phyloP scores from a whole-genome alignment of 805 yeast species.

The Hanseniaspora mollemarum region DNA sequence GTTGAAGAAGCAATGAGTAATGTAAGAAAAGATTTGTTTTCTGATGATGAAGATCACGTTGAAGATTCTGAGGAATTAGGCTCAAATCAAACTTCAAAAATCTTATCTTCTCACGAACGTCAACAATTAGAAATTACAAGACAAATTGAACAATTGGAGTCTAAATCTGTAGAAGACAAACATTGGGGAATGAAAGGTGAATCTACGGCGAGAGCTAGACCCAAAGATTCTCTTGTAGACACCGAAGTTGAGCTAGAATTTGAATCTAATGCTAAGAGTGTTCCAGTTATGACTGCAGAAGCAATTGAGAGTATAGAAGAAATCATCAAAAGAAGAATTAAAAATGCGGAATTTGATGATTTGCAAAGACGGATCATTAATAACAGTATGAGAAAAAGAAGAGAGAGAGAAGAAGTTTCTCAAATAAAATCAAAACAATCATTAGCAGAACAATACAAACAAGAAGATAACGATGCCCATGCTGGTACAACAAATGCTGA shows the following conservation, averaged over 20 bases:
- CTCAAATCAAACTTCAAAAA: constrained; percentile 19
- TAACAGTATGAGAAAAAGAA: constrained; percentile 52
- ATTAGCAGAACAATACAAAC: constrained; percentile 73
- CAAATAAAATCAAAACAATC: constrained; percentile 80
- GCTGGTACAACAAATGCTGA: constrained; percentile 28
- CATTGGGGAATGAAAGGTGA: constrained; percentile 95
- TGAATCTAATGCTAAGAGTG: constrained; percentile 89
- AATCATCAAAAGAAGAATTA: constrained; percentile 70
- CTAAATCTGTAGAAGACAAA: constrained; percentile 80
- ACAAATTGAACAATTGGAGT: constrained; percentile 70
- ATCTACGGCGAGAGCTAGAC: constrained; percentile 68
- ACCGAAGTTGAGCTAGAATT: constrained; percentile 61
- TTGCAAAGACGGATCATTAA: constrained; percentile 60
- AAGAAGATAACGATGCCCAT: constrained; percentile 61
- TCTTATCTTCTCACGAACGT: constrained; percentile 64
- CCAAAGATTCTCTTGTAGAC: constrained; percentile 68
- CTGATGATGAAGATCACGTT: constrained; percentile 31
- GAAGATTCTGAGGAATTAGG: constrained; percentile 20
- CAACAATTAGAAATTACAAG: constrained; percentile 66
- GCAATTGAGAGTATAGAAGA: constrained; percentile 81
- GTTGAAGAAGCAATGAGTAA: constrained; percentile 49
- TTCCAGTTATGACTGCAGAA: constrained; percentile 85
- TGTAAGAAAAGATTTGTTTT: constrained; percentile 54
- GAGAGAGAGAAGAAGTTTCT: constrained; percentile 51
- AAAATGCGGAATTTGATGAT: constrained; percentile 70